Evolutionary conservation across 1,139 yeast species (phyloP).

Genomic region (Hyphopichia buzzinii): DNA sequence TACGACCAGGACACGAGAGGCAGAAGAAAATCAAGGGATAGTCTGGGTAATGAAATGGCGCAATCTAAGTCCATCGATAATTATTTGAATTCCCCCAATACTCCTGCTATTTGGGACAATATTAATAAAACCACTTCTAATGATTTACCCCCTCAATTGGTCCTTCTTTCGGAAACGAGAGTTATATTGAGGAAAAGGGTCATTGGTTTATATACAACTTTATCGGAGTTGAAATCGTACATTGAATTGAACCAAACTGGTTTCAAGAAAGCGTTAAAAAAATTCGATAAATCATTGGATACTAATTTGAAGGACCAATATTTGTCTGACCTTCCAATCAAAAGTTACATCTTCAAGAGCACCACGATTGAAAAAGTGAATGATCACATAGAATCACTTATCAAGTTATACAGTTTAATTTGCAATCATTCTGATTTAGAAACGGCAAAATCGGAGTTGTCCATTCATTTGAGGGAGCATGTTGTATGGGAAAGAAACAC

Average conservation of each 20-base stretch:
- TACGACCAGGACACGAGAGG: slow-evolving; percentile 8
- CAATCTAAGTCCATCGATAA: slow-evolving; percentile 35
- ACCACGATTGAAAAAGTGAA: slow-evolving; percentile 47
- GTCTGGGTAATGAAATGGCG: slow-evolving; percentile 11
- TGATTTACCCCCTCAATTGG: slow-evolving; percentile 39
- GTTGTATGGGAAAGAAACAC: slow-evolving; percentile 76
- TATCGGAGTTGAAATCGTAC: slow-evolving; percentile 64
- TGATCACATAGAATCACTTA: slow-evolving; percentile 34
- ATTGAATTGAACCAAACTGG: slow-evolving; percentile 69
- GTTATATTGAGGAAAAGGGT: slow-evolving; percentile 56
- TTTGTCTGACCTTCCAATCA: slow-evolving; percentile 28
- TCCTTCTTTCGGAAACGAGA: slow-evolving; percentile 41
- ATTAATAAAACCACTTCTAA: slow-evolving; percentile 16
- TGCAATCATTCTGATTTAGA: slow-evolving; percentile 45
- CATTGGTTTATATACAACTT: slow-evolving; percentile 55
- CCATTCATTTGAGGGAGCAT: slow-evolving; percentile 64
- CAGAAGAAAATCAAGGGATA: slow-evolving; percentile 6
- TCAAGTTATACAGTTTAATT: slow-evolving; percentile 39
- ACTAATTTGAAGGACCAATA: slow-evolving; percentile 40
- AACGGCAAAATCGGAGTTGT: slow-evolving; percentile 47
- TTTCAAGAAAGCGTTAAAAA: slow-evolving; percentile 64
- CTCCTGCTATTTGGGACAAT: slow-evolving; percentile 35
- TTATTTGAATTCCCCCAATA: slow-evolving; percentile 38
- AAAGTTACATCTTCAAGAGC: slow-evolving; percentile 33
- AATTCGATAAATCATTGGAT: slow-evolving; percentile 63